Conservation (phyloP, 2,329 filamentous ascomycete species). For the Huntiella omanensis region DNA sequence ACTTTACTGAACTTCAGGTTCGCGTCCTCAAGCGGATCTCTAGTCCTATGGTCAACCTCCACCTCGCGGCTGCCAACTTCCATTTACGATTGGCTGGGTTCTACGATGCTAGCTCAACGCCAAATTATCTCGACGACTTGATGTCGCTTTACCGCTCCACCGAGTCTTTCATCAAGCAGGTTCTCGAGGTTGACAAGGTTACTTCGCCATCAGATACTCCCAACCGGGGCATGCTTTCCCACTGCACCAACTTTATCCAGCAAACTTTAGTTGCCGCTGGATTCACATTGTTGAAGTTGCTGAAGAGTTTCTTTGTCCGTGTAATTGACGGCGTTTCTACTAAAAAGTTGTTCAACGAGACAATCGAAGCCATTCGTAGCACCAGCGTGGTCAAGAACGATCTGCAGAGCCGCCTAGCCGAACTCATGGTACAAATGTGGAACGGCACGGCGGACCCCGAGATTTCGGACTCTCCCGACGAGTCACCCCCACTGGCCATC, state of each 20-base stretch:
- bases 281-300: slow-evolving; percentile 59
- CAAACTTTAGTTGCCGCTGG: slow-evolving; percentile 73
- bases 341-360: slow-evolving; percentile 49
- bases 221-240: slow-evolving; percentile 38
- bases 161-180: slow-evolving; percentile 47
- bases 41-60: slow-evolving; percentile 41
- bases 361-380: slow-evolving; percentile 49
- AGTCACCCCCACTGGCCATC: slow-evolving; percentile 30
- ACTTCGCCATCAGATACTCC: slow-evolving; percentile 26
- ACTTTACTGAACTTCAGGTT: slow-evolving; percentile 43
- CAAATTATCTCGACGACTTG: slow-evolving; percentile 54
- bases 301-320: slow-evolving; percentile 56
- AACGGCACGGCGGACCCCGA: slow-evolving; percentile 41
- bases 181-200: slow-evolving; percentile 34
- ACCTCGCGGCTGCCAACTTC: slow-evolving; percentile 53
- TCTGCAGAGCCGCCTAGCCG: slow-evolving; percentile 58
- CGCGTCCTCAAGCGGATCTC: slow-evolving; percentile 39
- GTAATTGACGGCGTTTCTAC: slow-evolving; percentile 52
- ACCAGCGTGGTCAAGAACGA: slow-evolving; percentile 65
- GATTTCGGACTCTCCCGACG: slow-evolving; percentile 26
- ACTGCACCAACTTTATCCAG: slow-evolving; percentile 58
- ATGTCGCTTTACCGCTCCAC: slow-evolving; percentile 59
- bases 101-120: slow-evolving; percentile 57
- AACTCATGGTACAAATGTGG: slow-evolving; percentile 79
- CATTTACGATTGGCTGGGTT: slow-evolving; percentile 65